Evolutionary conservation across 345 rosid species (phyloP).

Genomic region (Gossypium anomalum): DNA sequence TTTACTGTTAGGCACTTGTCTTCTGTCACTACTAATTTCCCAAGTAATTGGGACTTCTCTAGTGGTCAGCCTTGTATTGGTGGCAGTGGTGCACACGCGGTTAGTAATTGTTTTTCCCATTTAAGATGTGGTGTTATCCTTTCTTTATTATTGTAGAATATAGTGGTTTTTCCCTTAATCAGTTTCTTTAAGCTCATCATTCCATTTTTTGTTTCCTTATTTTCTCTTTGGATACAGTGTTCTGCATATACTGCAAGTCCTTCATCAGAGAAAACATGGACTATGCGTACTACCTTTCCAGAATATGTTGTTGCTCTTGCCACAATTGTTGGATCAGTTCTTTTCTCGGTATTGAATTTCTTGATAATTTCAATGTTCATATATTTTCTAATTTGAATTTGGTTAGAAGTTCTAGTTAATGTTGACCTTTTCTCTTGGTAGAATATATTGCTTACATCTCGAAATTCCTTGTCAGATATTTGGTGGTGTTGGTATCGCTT

Average conservation of each 20-base stretch:
- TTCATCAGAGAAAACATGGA: slow-evolving; percentile 91
- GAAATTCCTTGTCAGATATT: slow-evolving; percentile 55
- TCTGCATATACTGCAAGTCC: slow-evolving; percentile 64
- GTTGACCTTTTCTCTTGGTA: background rate
- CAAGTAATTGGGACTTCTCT: slow-evolving; percentile 60
- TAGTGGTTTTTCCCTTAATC: background rate
- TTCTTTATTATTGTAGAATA: background rate
- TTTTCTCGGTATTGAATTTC: slow-evolving; percentile 63
- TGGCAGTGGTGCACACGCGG: slow-evolving; percentile 55
- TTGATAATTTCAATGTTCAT: slow-evolving; percentile 1
- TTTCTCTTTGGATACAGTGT: slow-evolving; percentile 47
- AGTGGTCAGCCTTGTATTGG: slow-evolving; percentile 63
- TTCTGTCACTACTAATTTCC: slow-evolving; percentile 68
- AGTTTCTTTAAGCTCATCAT: slow-evolving; percentile 2
- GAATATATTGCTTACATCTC: slow-evolving; percentile 6
- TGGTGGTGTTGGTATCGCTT: slow-evolving; percentile 98
- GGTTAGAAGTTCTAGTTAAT: background rate
- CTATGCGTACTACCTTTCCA: slow-evolving; percentile 86
- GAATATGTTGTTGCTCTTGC: slow-evolving; percentile 99
- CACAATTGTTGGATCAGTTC: slow-evolving; percentile 93
- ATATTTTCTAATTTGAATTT: background rate
- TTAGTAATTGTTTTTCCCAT: slow-evolving; percentile 21
- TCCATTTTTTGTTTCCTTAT: background rate
- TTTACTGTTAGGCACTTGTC: slow-evolving; percentile 93
- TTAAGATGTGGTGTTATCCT: background rate